Evolutionary conservation across 441 rosid species (phyloP).

Genomic region (Codiaeum variegatum): DNA sequence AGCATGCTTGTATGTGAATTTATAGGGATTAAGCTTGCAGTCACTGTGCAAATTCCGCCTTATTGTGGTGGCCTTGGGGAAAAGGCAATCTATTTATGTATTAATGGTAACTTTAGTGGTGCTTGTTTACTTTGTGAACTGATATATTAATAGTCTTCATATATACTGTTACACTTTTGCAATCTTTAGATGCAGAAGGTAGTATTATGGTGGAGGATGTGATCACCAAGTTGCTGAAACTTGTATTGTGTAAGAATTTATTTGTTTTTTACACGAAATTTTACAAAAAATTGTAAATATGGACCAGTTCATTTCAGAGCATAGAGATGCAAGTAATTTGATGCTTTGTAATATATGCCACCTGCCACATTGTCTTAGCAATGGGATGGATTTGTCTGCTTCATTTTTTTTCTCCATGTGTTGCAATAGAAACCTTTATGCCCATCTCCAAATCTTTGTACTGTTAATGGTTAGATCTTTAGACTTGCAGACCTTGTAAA

Average conservation of each 20-base stretch:
- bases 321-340: constrained; percentile 57
- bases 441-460: constrained; percentile 86
- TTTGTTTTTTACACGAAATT: constrained; percentile 45
- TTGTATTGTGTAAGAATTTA: constrained; percentile 53
- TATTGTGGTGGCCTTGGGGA: constrained; percentile 87
- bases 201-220: constrained; percentile 94
- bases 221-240: constrained; percentile 83
- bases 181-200: constrained; percentile 79
- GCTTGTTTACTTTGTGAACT: neutral
- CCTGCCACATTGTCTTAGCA: neutral
- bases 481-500: constrained; percentile 3
- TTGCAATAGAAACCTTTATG: constrained; percentile 51
- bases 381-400: neutral
- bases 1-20: constrained; percentile 19
- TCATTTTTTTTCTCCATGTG: constrained; percentile 3
- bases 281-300: constrained; percentile 47
- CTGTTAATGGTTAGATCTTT: constrained; percentile 69
- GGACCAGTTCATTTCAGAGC: constrained; percentile 72
- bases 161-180: constrained; percentile 3
- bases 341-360: neutral
- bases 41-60: constrained; percentile 85
- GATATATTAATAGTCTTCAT: neutral
- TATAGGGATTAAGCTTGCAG: constrained; percentile 89
- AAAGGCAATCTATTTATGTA: constrained; percentile 81
- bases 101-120: neutral